Evolutionary conservation across 345 rosid species (phyloP), one percentile per base, ranked within the genome.

Genomic region (Geranium brycei): DNA sequence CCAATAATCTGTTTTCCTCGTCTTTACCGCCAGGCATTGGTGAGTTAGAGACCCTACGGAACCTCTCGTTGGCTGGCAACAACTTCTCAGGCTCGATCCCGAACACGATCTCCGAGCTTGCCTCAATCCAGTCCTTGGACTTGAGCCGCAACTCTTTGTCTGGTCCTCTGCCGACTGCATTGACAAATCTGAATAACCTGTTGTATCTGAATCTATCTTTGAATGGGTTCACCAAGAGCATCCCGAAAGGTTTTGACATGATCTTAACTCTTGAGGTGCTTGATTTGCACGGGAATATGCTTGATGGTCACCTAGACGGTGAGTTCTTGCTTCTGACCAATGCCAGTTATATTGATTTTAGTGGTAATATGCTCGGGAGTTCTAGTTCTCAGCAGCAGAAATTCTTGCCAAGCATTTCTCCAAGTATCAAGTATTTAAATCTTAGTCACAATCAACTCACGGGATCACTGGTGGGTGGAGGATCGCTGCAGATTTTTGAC

Each of bases 31-130:
- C 62, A 0, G 90, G 87, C 30, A 78, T 93, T 75, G 91, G 96
- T 62, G 82, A 78, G 64, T 67, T 91, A 69, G 68, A 59, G 69
- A 78, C 83, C 81, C 75, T 93, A 63, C 79, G 62, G 81, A 93
- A 90, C 65, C 87, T 93, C 40, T 82, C 88, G 17, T 68, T 93
- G 66, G 83, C 95, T 55, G 95, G 99, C 61, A 90, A 93, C 80
- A 90, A 93, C 76, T 80, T 93, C 69, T 90, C 99, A 15, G 96
- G 99, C 59, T 68, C 77, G 58, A 68, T 87, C 77, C 96, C 96
- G 0, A 85, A 88, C 41, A 77, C 95, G 16, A 61, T 88, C 59
- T 82, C 88, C 0, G 91, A 84, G 41, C 87, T 90, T 69, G 68
- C 35, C 32, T 85, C 89, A 1, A 62, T 93, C 64, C 90, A 85